Evolutionary conservation across 2,329 filamentous ascomycete species (phyloP).

Genomic region (Colletotrichum sp.): DNA sequence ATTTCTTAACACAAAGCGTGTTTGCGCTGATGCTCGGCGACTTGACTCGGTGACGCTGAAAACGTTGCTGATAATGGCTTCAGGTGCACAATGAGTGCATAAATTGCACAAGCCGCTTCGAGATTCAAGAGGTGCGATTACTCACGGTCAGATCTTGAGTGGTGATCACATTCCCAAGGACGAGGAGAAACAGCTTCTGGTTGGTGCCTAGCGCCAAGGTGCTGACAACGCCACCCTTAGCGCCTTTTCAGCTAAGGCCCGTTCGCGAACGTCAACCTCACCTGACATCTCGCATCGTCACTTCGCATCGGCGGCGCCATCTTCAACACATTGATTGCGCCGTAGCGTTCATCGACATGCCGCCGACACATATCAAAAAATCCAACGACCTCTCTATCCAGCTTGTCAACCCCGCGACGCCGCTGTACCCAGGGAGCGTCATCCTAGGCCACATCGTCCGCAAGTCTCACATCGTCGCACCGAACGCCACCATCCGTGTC

Average conservation of each 20-base stretch:
- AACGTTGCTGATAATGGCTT: neutral
- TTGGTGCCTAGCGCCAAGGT: neutral
- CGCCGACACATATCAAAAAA: neutral
- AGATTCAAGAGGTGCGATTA: neutral
- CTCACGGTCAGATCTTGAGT: neutral
- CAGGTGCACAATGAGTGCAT: neutral
- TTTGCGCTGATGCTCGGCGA: neutral
- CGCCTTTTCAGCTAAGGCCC: neutral
- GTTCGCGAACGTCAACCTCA: neutral
- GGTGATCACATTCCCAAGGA: rapidly evolving
- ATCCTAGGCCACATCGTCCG: conserved; percentile 30
- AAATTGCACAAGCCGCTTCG: neutral
- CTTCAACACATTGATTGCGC: neutral
- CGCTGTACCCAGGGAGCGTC: conserved; percentile 27
- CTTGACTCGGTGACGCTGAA: neutral
- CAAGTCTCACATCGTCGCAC: conserved; percentile 22
- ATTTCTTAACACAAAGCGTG: neutral
- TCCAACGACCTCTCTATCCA: neutral
- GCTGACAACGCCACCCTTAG: neutral
- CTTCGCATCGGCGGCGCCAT: neutral
- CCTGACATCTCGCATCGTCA: neutral
- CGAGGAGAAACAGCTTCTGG: neutral
- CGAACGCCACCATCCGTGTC: conserved; percentile 25
- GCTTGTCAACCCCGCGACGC: neutral
- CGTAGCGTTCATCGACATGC: rapidly evolving